Evolutionary conservation across 148 eudicot species (phyloP).

Genomic region (Cornus florida): DNA sequence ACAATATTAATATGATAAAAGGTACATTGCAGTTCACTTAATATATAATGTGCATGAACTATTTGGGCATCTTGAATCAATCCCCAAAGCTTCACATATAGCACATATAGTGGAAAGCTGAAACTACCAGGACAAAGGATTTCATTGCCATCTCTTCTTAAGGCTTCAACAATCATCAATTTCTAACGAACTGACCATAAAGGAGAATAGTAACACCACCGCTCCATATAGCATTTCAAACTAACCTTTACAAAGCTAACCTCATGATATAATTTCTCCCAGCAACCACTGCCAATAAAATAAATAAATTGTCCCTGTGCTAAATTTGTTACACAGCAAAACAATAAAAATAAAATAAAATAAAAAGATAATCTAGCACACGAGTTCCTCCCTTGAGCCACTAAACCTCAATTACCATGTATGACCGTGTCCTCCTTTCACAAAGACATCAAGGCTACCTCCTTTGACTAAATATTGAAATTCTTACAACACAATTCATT

Average conservation of each 20-base stretch:
- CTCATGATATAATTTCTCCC: neutral
- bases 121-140: neutral
- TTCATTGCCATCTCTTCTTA: no score
- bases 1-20: no score
- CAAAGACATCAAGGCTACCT: neutral
- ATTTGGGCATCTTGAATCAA: no score
- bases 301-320: neutral
- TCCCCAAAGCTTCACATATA: no score
- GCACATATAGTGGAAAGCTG: no score
- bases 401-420: neutral
- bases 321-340: no score
- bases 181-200: neutral
- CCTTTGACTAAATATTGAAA: neutral
- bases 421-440: neutral
- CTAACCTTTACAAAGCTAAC: neutral
- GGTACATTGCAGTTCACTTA: no score
- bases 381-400: neutral
- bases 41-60: no score
- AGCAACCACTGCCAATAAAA: neutral
- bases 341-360: no score
- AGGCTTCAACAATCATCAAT: no score
- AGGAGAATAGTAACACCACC: neutral
- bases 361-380: neutral
- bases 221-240: neutral
- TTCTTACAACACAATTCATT: neutral